Percentiles rank a stretch among this genome's conserved stretches.
These are phyloP conservation scores for Abelmoschus esculentus DNA, from an alignment of 345 rosid genomes.

Conservation along the genomic window DNA sequence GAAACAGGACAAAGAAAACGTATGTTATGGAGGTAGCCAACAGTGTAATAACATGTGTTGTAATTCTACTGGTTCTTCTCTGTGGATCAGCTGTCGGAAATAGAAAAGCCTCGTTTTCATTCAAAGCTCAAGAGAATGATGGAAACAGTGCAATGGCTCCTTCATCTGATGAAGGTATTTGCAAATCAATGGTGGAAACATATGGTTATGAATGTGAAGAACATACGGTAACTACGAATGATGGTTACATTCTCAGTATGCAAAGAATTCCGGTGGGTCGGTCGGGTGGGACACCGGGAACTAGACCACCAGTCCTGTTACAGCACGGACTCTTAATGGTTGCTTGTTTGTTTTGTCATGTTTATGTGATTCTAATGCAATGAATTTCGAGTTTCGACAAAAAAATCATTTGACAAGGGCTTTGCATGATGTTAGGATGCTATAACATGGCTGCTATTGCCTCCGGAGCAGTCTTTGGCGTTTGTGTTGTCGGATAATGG, in stretches of 20 bases:
- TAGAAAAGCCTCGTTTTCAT: conserved; percentile 4
- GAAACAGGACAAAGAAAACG: conserved; percentile 6
- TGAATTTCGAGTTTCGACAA: background rate
- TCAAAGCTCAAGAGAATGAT: background rate
- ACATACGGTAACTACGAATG: conserved; percentile 42
- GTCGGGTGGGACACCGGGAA: conserved; percentile 21
- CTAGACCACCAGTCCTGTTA: conserved; percentile 35
- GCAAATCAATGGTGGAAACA: conserved; percentile 23
- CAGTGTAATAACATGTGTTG: background rate
- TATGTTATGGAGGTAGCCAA: conserved; percentile 11
- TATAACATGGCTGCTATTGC: conserved; percentile 32
- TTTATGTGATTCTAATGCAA: background rate
- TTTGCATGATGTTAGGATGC: conserved; percentile 35
- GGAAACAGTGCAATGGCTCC: background rate
- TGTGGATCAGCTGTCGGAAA: conserved; percentile 19
- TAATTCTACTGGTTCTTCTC: conserved; percentile 14
- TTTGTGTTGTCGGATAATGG: conserved; percentile 41
- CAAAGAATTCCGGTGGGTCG: conserved; percentile 44
- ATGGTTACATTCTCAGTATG: conserved; percentile 49
- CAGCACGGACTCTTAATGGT: conserved; percentile 53
- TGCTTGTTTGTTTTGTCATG: background rate
- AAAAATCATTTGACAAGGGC: background rate
- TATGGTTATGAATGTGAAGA: conserved; percentile 35
- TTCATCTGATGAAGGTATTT: conserved; percentile 15
- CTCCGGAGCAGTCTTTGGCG: conserved; percentile 34